Percentiles rank a stretch among this genome's conserved stretches.
Evolutionary conservation across 208 protist species (phyloP).

Genomic region (Leishmania lainsoni): DNA sequence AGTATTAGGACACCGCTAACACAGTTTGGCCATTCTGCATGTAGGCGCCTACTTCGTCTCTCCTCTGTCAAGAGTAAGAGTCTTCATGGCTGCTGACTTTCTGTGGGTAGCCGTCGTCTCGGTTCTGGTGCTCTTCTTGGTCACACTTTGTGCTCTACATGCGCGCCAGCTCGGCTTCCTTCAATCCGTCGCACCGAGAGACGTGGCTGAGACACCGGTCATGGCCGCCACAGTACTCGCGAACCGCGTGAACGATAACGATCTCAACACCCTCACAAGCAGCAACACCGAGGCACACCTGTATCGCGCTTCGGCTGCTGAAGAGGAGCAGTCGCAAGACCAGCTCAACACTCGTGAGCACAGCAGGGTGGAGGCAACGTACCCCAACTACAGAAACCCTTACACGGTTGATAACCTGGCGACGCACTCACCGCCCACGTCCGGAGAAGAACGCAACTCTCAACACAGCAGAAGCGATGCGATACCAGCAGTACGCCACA

Average conservation of each 20-base stretch:
- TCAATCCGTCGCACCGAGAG: not conserved
- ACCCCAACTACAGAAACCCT: not conserved
- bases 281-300: not conserved
- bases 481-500: not conserved
- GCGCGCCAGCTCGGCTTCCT: not conserved
- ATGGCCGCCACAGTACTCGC: conserved; percentile 14
- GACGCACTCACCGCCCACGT: not conserved
- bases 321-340: not conserved
- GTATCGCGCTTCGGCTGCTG: not conserved
- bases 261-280: not conserved
- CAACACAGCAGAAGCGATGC: not conserved
- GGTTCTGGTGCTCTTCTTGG: not conserved
- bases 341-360: not conserved
- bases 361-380: not conserved
- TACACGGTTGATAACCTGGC: not conserved
- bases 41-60: too few species aligned
- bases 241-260: conserved; percentile 14
- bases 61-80: not conserved
- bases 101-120: not conserved
- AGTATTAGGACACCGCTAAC: not conserved
- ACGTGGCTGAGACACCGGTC: not conserved
- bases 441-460: not conserved
- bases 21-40: not conserved
- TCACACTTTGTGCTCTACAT: not conserved
- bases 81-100: not conserved